A percentile compares a stretch with the other conserved stretches of the same genome.
These are phyloP conservation scores for Alnus glutinosa DNA, from an alignment of 306 rosid genomes.

Conservation along the genomic window DNA sequence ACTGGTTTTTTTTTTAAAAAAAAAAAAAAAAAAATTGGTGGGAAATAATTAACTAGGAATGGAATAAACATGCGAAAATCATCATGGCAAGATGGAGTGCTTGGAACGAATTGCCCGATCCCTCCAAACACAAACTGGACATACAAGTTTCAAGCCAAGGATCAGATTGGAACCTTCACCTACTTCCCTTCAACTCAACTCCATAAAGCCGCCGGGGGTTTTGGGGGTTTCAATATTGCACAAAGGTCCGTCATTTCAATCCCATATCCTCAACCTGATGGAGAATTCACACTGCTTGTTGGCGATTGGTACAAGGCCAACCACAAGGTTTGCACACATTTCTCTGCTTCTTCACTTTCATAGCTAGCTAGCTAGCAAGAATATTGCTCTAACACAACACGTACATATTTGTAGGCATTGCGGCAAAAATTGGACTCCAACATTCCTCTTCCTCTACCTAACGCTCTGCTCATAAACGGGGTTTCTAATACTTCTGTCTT, in stretches of 20 bases:
- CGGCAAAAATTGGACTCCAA: slow-evolving; percentile 57
- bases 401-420: slow-evolving; percentile 38
- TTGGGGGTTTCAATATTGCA: slow-evolving; percentile 65
- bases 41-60: slow-evolving; percentile 43
- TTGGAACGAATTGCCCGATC: slow-evolving; percentile 87
- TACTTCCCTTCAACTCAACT: slow-evolving; percentile 73
- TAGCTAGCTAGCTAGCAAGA: not conserved
- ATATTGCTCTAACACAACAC: not conserved
- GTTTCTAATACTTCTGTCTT: slow-evolving; percentile 21
- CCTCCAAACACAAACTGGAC: slow-evolving; percentile 85
- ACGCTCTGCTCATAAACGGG: slow-evolving; percentile 81
- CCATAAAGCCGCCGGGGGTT: slow-evolving; percentile 79
- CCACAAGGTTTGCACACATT: slow-evolving; percentile 49
- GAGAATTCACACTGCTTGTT: slow-evolving; percentile 67
- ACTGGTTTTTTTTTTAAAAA: too few relatives aligned
- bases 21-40: not conserved
- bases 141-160: slow-evolving; percentile 78
- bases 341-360: not conserved
- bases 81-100: slow-evolving; percentile 86
- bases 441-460: slow-evolving; percentile 55
- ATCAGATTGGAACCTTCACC: slow-evolving; percentile 75
- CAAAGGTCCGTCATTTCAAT: slow-evolving; percentile 62
- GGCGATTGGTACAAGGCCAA: slow-evolving; percentile 68
- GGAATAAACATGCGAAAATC: slow-evolving; percentile 75
- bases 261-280: slow-evolving; percentile 61